phyloP scores from a whole-genome alignment of 2,329 filamentous ascomycete genomes.

The Cercospora brassicicola region DNA sequence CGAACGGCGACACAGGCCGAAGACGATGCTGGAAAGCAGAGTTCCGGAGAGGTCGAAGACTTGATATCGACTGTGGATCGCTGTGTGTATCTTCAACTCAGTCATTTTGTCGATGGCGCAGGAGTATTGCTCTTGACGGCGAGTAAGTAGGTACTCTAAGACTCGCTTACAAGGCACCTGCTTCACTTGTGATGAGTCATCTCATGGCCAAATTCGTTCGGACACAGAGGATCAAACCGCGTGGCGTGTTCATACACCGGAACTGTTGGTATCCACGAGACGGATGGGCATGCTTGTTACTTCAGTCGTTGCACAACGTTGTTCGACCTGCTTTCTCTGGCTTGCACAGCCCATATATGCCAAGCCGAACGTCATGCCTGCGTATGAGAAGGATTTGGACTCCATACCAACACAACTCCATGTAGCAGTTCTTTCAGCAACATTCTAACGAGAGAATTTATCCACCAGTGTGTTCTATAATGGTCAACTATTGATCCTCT shows the following conservation, averaged over 20 bases:
- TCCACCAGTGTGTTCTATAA: background rate
- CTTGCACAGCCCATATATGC: background rate
- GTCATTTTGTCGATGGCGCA: background rate
- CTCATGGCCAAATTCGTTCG: background rate
- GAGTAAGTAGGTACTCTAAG: background rate
- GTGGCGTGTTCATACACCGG: background rate
- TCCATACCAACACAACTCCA: background rate
- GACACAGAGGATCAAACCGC: background rate
- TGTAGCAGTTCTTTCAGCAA: background rate
- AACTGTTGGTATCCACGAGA: background rate
- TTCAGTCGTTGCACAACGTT: background rate
- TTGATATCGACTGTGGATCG: background rate
- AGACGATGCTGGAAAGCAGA: background rate
- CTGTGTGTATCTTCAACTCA: background rate
- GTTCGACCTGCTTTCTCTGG: background rate
- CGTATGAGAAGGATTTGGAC: background rate
- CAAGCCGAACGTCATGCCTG: background rate
- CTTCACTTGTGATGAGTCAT: background rate
- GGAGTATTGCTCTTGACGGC: too few relatives aligned
- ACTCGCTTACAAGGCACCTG: background rate
- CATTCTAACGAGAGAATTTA: background rate
- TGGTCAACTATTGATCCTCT: background rate
- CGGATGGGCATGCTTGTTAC: background rate
- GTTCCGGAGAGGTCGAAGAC: background rate
- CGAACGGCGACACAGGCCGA: background rate